Percentiles rank a stretch among this genome's conserved stretches.
These are phyloP conservation scores for Aureobasidium mangrovei DNA, from an alignment of 2,329 filamentous ascomycete genomes.

Conservation along the genomic window DNA sequence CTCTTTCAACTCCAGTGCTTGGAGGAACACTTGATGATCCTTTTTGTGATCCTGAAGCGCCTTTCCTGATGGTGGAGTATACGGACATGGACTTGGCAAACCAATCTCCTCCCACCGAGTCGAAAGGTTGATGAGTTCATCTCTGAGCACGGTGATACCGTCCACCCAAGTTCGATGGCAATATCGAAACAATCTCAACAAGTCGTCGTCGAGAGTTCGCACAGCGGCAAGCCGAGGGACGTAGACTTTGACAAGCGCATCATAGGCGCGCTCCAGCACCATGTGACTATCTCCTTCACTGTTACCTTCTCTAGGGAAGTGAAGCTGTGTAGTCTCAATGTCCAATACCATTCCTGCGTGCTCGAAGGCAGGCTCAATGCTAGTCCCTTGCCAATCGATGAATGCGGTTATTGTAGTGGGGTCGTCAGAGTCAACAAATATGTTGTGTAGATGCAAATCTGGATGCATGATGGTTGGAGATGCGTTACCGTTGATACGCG, in stretches of 20 bases:
- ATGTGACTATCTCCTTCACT: slow-evolving; percentile 1
- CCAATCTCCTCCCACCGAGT: slow-evolving; percentile 3
- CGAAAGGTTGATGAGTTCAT: slow-evolving; percentile 9
- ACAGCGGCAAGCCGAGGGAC: slow-evolving; percentile 3
- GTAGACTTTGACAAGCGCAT: background rate
- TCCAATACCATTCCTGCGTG: slow-evolving; percentile 16
- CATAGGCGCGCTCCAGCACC: background rate
- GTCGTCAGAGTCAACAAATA: slow-evolving; percentile 26
- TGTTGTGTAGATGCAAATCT: slow-evolving; percentile 27
- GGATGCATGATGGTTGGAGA: slow-evolving; percentile 22
- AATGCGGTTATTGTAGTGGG: slow-evolving; percentile 25
- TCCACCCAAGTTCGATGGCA: slow-evolving; percentile 8
- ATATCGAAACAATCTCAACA: slow-evolving; percentile 8
- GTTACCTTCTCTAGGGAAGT: background rate
- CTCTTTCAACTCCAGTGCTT: slow-evolving; percentile 1
- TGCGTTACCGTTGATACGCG: background rate
- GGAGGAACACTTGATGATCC: background rate
- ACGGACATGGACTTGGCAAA: slow-evolving; percentile 5
- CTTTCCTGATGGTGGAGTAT: slow-evolving; percentile 4
- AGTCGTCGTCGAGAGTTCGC: slow-evolving; percentile 10
- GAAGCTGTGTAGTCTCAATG: slow-evolving; percentile 10
- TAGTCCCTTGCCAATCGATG: slow-evolving; percentile 29
- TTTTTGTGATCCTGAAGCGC: slow-evolving; percentile 1
- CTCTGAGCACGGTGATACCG: slow-evolving; percentile 6
- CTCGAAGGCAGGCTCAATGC: slow-evolving; percentile 18